phyloP scores from a whole-genome alignment of 2,329 filamentous ascomycete species.

The Pseudogymnoascus sp. region DNA sequence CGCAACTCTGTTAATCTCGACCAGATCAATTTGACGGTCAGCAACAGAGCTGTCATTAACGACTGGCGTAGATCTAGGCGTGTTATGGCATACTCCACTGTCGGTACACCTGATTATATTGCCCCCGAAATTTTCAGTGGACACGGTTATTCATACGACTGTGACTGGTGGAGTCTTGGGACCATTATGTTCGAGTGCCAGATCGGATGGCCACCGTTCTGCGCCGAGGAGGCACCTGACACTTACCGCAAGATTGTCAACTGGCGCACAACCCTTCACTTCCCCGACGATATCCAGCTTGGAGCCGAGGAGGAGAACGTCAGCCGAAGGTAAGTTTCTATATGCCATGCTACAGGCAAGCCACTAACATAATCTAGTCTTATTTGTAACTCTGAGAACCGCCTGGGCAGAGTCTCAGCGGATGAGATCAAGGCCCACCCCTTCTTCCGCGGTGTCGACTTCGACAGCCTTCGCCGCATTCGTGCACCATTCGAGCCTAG shows the following conservation, averaged over 20 bases:
- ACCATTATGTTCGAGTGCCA: constrained; percentile 99
- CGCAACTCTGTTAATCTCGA: constrained; percentile 92
- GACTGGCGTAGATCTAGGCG: constrained; percentile 95
- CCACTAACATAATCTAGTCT: constrained; percentile 49
- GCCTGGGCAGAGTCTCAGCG: constrained; percentile 78
- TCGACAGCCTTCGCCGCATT: constrained; percentile 86
- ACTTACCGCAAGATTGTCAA: constrained; percentile 99
- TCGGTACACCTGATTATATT: constrained; percentile 97
- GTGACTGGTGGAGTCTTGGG: constrained; percentile 98
- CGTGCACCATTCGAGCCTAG: constrained; percentile 94
- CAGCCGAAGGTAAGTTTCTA: constrained; percentile 67
- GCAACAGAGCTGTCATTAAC: constrained; percentile 96
- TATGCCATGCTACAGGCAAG: neutral
- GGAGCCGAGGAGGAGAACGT: constrained; percentile 85
- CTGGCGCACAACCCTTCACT: constrained; percentile 92
- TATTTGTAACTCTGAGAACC: constrained; percentile 88
- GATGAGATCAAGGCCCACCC: constrained; percentile 89
- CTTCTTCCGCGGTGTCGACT: constrained; percentile 96
- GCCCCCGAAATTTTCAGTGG: constrained; percentile 97
- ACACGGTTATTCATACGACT: constrained; percentile 91
- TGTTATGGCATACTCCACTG: constrained; percentile 95
- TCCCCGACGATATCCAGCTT: constrained; percentile 89
- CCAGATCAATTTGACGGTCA: constrained; percentile 96
- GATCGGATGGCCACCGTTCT: constrained; percentile 98
- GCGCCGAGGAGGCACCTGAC: constrained; percentile 93